A percentile compares a stretch with the other conserved stretches of the same genome.
phyloP scores from a whole-genome alignment of 2,329 filamentous ascomycete genomes.

The Exophiala sp. region DNA sequence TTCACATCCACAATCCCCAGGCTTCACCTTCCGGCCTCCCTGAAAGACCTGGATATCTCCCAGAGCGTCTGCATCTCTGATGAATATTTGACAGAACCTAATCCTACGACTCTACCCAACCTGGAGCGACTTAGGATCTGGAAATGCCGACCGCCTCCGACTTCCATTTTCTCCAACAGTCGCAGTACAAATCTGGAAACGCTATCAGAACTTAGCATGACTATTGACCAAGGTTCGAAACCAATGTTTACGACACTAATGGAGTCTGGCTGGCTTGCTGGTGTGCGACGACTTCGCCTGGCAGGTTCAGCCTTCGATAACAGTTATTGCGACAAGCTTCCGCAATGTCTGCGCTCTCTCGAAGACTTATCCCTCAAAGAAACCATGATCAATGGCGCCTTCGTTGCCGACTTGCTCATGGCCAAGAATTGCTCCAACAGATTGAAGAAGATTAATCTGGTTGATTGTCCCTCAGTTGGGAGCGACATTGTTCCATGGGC shows the following conservation, averaged over 20 bases:
- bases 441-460: slow-evolving; percentile 7
- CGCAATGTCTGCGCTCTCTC: slow-evolving; percentile 3
- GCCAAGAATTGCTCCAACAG: neutral
- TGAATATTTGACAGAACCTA: too few relatives aligned
- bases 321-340: neutral
- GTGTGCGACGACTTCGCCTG: slow-evolving; percentile 7
- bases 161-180: too few relatives aligned
- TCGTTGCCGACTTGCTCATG: slow-evolving; percentile 17
- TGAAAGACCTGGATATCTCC: neutral
- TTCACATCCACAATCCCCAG: neutral
- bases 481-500: slow-evolving; percentile 18
- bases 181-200: too few relatives aligned
- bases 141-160: too few relatives aligned
- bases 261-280: slow-evolving; percentile 1
- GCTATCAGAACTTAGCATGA: too few relatives aligned
- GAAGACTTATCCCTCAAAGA: slow-evolving; percentile 9
- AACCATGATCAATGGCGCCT: slow-evolving; percentile 14
- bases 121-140: too few relatives aligned
- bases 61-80: too few relatives aligned
- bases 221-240: too few relatives aligned
- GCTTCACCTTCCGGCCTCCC: neutral
- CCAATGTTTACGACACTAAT: neutral
- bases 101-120: too few relatives aligned
- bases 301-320: slow-evolving; percentile 1
- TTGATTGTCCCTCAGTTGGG: slow-evolving; percentile 12